Evolutionary conservation across 1,284 basidiomycete species (phyloP), one percentile per base, ranked within the genome.

Genomic region (Trichosporon sp.): DNA sequence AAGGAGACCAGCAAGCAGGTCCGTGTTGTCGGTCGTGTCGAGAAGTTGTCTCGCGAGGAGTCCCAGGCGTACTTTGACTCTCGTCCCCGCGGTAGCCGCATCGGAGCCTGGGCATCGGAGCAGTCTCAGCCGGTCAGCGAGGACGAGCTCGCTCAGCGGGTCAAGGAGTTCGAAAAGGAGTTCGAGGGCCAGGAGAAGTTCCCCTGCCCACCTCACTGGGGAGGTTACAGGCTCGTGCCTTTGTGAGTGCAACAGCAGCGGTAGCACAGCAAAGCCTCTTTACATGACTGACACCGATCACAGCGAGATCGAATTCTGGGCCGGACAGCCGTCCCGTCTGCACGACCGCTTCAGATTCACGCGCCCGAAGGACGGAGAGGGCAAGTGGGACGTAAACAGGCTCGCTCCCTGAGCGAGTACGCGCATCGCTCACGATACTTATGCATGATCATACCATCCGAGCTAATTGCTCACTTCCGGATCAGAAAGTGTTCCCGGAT

Each of bases 191-290:
- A 69, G 52, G 72, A 87, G 59, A 83, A 87, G 59, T 83, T 97
- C 9, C 89, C 91, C 0, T 83, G 89, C 56, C 96, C 95, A 1
- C 88, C 91, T 7, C 91, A 91, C 79, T 99, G 96, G 96, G 95
- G 95, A 64, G 95, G 95, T 2, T 97, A 91, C 88, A 85, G 95
- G 70, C 85, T 99, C 40, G 84, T 97, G 7, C 96, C 96, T 14
- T 86, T 86, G 90, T 95, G 79, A 78, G 88, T 85, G 11, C 10
- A 25, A 3, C n/a, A 25, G 36, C 59, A 63, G 58, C 57, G 32
- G 44, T 21, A 56, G 56, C 4, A n/a, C n/a, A n/a, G n/a, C n/a
- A n/a, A n/a, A n/a, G n/a, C n/a, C n/a, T n/a, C n/a, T n/a, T n/a
- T n/a, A n/a, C n/a, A n/a, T 63, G 32, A 58, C 61, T 19, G 4